Evolutionary conservation across 208 protist genomes (phyloP), one percentile per base, ranked within the genome.

Genomic region (Trypanosomatidae sp.): DNA sequence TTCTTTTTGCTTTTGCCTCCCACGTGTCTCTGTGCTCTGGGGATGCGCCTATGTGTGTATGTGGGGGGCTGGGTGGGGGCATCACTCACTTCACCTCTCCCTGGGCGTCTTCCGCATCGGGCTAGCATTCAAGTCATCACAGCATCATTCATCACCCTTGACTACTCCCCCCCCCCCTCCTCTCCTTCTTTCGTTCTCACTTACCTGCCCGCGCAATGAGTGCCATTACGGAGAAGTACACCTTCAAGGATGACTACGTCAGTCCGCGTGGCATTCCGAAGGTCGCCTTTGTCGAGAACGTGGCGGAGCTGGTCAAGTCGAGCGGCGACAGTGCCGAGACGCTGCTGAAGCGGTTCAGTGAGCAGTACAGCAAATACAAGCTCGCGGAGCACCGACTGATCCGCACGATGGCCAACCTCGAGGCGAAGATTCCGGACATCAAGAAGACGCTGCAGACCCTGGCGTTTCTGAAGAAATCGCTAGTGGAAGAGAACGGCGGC

Each of bases 291-390:
- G 86, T 98, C 25, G 80, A 90, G 58, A 92, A 97, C 73, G 84
- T 97, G 33, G 86, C 83, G 3, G 80, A 87, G 62, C 83, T 88
- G 43, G 88, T 97, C 12, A 93, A 91, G 77, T 79, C 81, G 3
- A 93, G 88, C 64, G 92, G 90, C 60, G 88, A 87, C 71, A 84
- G 84, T n/a, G 82, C 84, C 17, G 88, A 98, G 62, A 87, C 76
- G 59, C 81, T 96, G 53, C 69, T 98, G 62, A 96, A 97, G 80
- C 84, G 90, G 53, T 84, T 98, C 49, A 80, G 93, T 66, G 86
- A 97, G 60, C 84, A 97, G 83, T 94, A 92, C 87, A 93, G 88
- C 85, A 98, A 98, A 79, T 98, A 97, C 86, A 97, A 98, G 69
- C 84, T 98, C 66, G 88, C 91, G 58, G 96, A 98, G 83, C 87